phyloP scores from a whole-genome alignment of 345 rosid genomes.

The Schrenkiella parvula region DNA sequence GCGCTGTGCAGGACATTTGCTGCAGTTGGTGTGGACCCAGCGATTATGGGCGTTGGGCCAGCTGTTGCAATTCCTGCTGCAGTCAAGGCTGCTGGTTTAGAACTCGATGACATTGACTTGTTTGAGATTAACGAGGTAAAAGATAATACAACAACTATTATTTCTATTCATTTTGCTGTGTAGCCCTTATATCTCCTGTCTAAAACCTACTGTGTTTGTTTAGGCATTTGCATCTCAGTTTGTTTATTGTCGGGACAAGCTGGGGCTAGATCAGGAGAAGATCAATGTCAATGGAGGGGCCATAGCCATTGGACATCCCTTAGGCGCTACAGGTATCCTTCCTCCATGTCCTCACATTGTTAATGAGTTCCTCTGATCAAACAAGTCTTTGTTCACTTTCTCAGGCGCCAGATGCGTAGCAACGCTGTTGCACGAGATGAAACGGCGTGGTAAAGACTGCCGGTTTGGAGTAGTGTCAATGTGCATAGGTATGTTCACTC shows the following conservation, averaged over 20 bases:
- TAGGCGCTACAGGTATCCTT: slow-evolving; percentile 84
- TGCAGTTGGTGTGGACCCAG: slow-evolving; percentile 97
- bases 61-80: slow-evolving; percentile 95
- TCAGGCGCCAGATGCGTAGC: slow-evolving; percentile 92
- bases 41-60: slow-evolving; percentile 95
- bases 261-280: slow-evolving; percentile 77
- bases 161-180: neutral
- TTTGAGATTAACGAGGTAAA: slow-evolving; percentile 94
- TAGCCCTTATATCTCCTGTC: neutral
- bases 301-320: slow-evolving; percentile 90
- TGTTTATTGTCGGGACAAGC: slow-evolving; percentile 85
- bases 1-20: slow-evolving; percentile 64
- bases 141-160: neutral
- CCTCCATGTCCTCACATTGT: neutral
- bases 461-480: slow-evolving; percentile 87
- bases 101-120: slow-evolving; percentile 79
- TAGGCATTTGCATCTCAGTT: slow-evolving; percentile 98
- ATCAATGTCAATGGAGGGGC: slow-evolving; percentile 97
- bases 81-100: slow-evolving; percentile 82
- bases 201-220: slow-evolving; percentile 8
- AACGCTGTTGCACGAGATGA: slow-evolving; percentile 92
- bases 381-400: neutral
- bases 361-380: neutral
- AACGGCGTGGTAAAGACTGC: slow-evolving; percentile 75
- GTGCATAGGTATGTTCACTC: slow-evolving; percentile 42